phyloP scores from a whole-genome alignment of 2,329 filamentous ascomycete species.

The Coniochaeta sp. region DNA sequence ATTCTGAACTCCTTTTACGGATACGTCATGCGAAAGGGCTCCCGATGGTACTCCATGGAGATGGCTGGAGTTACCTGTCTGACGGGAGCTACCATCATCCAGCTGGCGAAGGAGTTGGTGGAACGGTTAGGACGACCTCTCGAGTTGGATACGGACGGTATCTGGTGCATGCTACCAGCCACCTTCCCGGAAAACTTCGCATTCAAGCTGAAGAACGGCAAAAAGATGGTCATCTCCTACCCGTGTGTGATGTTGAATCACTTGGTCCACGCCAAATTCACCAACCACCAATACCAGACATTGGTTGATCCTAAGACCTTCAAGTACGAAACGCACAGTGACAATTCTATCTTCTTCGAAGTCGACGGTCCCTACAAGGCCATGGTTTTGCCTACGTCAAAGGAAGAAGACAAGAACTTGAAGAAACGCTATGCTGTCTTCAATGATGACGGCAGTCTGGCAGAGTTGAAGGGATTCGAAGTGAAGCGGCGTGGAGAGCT shows the following conservation, averaged over 20 bases:
- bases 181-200: constrained; percentile 95
- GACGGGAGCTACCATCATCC: constrained; percentile 93
- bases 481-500: constrained; percentile 95
- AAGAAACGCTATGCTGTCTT: constrained; percentile 99
- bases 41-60: constrained; percentile 97
- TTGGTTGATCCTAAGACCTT: constrained; percentile 71
- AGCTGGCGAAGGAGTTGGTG: constrained; percentile 87
- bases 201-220: constrained; percentile 91
- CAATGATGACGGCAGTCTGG: constrained; percentile 92
- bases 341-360: constrained; percentile 99
- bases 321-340: constrained; percentile 93
- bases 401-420: constrained; percentile 98
- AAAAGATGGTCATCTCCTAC: constrained; percentile 94
- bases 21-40: constrained; percentile 98
- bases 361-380: constrained; percentile 96
- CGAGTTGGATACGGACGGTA: constrained; percentile 96
- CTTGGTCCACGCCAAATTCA: constrained; percentile 87
- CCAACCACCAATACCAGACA: constrained; percentile 95
- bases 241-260: constrained; percentile 99
- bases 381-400: constrained; percentile 95
- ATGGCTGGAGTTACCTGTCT: constrained; percentile 98
- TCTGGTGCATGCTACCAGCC: constrained; percentile 97
- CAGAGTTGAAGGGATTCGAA: constrained; percentile 95
- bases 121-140: constrained; percentile 88
- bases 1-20: constrained; percentile 99